phyloP scores from a whole-genome alignment of 139 green algal species.

The Volvox africanus region DNA sequence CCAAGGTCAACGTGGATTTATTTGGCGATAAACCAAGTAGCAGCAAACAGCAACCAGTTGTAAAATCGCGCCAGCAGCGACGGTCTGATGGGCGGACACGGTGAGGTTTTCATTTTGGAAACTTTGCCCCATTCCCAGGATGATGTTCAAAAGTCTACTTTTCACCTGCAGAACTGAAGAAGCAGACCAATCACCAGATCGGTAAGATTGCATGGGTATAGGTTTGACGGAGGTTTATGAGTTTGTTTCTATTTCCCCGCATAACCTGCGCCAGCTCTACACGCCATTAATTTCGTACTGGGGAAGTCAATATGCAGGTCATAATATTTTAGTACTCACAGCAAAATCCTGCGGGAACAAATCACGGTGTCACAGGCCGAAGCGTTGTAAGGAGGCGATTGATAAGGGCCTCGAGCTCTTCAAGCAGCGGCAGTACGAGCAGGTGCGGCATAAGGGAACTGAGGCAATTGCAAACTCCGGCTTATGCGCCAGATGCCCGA shows the following conservation, averaged over 20 bases:
- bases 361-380: conserved; percentile 44
- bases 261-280: too few relatives aligned
- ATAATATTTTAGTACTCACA: too few relatives aligned
- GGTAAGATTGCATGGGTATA: neutral
- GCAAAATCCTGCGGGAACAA: too few relatives aligned
- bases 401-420: conserved; percentile 71
- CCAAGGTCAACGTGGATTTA: conserved; percentile 25
- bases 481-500: too few relatives aligned
- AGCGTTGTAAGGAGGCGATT: conserved; percentile 76
- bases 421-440: conserved; percentile 47
- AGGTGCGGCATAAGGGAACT: neutral
- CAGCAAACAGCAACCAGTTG: neutral
- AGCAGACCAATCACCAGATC: neutral
- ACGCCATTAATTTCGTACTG: too few relatives aligned
- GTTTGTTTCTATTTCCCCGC: neutral
- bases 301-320: too few relatives aligned
- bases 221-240: neutral
- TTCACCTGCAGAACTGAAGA: neutral
- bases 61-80: conserved; percentile 11
- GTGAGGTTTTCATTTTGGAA: neutral
- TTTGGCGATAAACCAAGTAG: neutral
- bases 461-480: too few relatives aligned
- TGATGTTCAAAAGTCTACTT: neutral
- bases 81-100: neutral
- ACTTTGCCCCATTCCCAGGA: neutral